phyloP scores from a whole-genome alignment of 164 flowering plant genomes.

The Euptelea pleiosperma region DNA sequence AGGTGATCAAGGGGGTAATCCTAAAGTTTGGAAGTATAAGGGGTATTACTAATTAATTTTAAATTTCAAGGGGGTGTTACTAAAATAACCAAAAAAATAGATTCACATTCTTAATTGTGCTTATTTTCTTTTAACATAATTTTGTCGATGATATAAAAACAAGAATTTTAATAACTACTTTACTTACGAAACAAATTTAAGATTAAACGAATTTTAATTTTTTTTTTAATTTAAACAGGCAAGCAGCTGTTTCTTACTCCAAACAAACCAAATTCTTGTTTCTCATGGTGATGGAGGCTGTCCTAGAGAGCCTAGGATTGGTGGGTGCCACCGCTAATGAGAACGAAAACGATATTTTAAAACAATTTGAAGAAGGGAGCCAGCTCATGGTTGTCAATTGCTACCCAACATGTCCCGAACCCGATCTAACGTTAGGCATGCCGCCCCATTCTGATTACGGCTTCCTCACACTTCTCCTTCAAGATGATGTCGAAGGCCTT shows the following conservation, averaged over 20 bases:
- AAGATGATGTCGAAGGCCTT: conserved; percentile 66
- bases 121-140: no score
- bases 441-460: conserved; percentile 92
- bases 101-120: no score
- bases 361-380: conserved; percentile 62
- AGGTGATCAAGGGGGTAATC: no score
- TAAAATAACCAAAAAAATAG: no score
- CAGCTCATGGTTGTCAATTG: conserved; percentile 73
- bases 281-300: conserved; percentile 50
- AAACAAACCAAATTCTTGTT: conserved; percentile 51
- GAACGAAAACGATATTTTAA: conserved; percentile 21
- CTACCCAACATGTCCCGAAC: conserved; percentile 82
- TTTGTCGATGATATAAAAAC: no score
- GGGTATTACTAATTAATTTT: no score
- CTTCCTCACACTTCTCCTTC: conserved; percentile 79
- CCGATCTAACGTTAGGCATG: conserved; percentile 82
- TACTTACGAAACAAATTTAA: no score
- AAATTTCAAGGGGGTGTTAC: no score
- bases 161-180: background rate
- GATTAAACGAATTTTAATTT: no score
- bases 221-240: conserved; percentile 36
- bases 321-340: conserved; percentile 1
- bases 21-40: no score
- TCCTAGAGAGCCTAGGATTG: conserved; percentile 65
- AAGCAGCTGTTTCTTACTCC: conserved; percentile 46